These are phyloP conservation scores for Sesbania bispinosa DNA, from an alignment of 306 rosid genomes.

Conservation along the genomic window DNA sequence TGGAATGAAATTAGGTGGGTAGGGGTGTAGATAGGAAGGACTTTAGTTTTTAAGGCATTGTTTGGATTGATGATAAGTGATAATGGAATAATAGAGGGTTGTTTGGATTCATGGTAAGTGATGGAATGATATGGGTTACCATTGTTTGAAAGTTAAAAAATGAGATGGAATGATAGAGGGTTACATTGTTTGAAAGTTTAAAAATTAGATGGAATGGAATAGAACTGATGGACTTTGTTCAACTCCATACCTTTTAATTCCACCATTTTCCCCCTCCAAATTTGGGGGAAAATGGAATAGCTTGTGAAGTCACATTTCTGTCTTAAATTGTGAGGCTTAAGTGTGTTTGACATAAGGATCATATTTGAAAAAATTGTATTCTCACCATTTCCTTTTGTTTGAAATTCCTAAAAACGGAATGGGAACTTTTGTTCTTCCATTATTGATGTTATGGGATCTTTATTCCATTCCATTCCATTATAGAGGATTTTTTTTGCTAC, in stretches of 20 bases:
- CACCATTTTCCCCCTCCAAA: too few species aligned
- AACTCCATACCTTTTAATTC: neutral
- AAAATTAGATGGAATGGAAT: neutral
- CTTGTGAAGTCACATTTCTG: neutral
- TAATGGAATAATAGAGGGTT: neutral
- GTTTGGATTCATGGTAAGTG: neutral
- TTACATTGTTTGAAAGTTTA: neutral
- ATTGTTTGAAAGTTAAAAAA: neutral
- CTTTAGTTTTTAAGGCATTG: neutral
- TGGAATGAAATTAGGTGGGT: too few species aligned
- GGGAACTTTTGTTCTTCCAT: neutral
- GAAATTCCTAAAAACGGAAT: neutral
- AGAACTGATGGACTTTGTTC: neutral
- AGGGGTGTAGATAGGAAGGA: too few species aligned
- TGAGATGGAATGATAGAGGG: neutral
- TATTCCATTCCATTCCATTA: neutral
- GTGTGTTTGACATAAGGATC: neutral
- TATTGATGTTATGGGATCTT: neutral
- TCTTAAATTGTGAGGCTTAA: neutral
- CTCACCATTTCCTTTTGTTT: neutral
- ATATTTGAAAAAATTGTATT: neutral
- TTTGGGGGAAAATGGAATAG: neutral
- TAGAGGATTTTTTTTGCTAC: neutral
- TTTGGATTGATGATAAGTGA: neutral
- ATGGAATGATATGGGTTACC: neutral